phyloP scores from a whole-genome alignment of 1,284 basidiomycete genomes.

The Trichosporon faecale region DNA sequence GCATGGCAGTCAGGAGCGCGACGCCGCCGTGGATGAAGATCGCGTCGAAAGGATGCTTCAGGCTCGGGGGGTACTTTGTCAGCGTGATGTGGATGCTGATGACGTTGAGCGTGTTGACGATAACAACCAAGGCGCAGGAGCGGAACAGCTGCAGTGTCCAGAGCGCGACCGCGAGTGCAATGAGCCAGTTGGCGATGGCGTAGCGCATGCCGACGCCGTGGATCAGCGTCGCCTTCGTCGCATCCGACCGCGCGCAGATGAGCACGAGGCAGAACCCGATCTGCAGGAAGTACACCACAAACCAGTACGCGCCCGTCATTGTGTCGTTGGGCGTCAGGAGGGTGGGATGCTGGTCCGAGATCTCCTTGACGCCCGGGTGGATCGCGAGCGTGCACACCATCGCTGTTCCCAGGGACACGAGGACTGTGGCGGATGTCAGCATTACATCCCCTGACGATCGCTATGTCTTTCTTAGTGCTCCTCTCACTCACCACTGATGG shows the following conservation, averaged over 20 bases:
- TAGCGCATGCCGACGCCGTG: slow-evolving; percentile 74
- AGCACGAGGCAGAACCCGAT: slow-evolving; percentile 78
- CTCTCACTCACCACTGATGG: slow-evolving; percentile 61
- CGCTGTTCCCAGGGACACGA: slow-evolving; percentile 43
- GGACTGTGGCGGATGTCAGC: slow-evolving; percentile 26
- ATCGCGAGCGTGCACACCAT: slow-evolving; percentile 48
- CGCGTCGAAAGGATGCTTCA: slow-evolving; percentile 54
- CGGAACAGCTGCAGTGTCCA: slow-evolving; percentile 57
- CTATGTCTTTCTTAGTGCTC: not conserved
- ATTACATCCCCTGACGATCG: not conserved
- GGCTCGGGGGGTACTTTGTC: slow-evolving; percentile 42
- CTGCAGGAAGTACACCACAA: slow-evolving; percentile 49
- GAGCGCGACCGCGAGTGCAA: slow-evolving; percentile 76
- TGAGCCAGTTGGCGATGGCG: slow-evolving; percentile 74
- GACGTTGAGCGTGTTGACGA: slow-evolving; percentile 48
- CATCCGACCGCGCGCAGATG: slow-evolving; percentile 65
- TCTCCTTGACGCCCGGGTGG: slow-evolving; percentile 51
- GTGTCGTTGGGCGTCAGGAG: slow-evolving; percentile 66
- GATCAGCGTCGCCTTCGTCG: slow-evolving; percentile 75
- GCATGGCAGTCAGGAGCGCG: slow-evolving; percentile 55
- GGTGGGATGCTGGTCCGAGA: slow-evolving; percentile 63
- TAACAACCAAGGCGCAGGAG: slow-evolving; percentile 45
- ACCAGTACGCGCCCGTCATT: slow-evolving; percentile 66
- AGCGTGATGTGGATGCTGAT: slow-evolving; percentile 50
- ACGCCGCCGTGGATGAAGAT: slow-evolving; percentile 56